Percentiles rank a stretch among this genome's conserved stretches.
phyloP scores from a whole-genome alignment of 2,329 filamentous ascomycete species.

The Colletotrichum simmondsii region DNA sequence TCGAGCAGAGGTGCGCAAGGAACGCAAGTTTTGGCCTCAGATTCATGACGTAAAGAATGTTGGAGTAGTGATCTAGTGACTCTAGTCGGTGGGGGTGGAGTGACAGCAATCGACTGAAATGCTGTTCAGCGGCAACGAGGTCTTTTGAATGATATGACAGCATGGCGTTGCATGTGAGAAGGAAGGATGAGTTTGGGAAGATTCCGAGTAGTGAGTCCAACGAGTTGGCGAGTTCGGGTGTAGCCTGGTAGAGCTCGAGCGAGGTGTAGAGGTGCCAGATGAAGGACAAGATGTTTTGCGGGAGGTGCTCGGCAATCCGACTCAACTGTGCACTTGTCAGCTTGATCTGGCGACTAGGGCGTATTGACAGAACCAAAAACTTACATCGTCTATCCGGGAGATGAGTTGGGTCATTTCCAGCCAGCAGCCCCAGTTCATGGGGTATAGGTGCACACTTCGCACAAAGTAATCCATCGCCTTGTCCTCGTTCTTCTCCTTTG shows the following conservation, averaged over 20 bases:
- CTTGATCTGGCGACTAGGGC: neutral
- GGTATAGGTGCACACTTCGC: slow-evolving; percentile 86
- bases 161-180: slow-evolving; percentile 89
- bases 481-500: slow-evolving; percentile 90
- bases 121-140: slow-evolving; percentile 73
- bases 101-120: slow-evolving; percentile 84
- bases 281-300: slow-evolving; percentile 90
- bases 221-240: slow-evolving; percentile 77
- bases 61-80: slow-evolving; percentile 94
- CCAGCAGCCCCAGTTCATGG: slow-evolving; percentile 98
- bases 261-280: slow-evolving; percentile 94
- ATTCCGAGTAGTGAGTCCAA: slow-evolving; percentile 83
- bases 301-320: slow-evolving; percentile 76
- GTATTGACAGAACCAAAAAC: slow-evolving; percentile 43
- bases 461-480: slow-evolving; percentile 89
- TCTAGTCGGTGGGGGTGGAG: slow-evolving; percentile 81
- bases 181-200: slow-evolving; percentile 88
- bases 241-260: slow-evolving; percentile 91
- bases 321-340: slow-evolving; percentile 69
- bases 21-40: slow-evolving; percentile 90
- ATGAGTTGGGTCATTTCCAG: slow-evolving; percentile 88
- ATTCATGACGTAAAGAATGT: slow-evolving; percentile 95
- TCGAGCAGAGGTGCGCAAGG: slow-evolving; percentile 88
- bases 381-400: slow-evolving; percentile 82
- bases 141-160: slow-evolving; percentile 92